Base-by-base conservation (phyloP, 768 basidiomycete species). In the Phlebiopsis flavidoalba region DNA sequence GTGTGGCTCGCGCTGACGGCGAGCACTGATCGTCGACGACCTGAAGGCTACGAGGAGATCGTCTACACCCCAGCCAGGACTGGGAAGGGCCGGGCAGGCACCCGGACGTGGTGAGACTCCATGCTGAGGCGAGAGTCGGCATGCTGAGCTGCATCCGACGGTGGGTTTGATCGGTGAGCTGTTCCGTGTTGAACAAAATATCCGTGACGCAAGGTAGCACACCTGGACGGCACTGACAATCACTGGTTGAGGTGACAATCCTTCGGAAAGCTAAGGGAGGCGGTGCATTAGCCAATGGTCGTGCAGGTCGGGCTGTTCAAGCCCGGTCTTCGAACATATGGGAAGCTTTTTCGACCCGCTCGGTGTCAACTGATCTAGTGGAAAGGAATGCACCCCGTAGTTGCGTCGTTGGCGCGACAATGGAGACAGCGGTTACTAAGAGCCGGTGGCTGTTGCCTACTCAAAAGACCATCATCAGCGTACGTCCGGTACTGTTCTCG, bases 391-490 rank as follows among this genome's bases (percentile, higher is more conserved):
- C 60, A n/a, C n/a, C n/a, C 1, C 66, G 73, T 0, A 66, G n/a
- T n/a, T n/a, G n/a, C n/a, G n/a, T 80, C 11, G 80, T n/a, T n/a
- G n/a, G n/a, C n/a, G 80, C 2, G 78, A 79, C 61, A 71, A 66
- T 80, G 79, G 80, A 54, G 79, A 17, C 68, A 73, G 31, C 72
- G 80, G 3, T n/a, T 81, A 82, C 64, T n/a, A 74, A 75, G 2
- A 73, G 74, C 0, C 65, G n/a, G n/a, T 83, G 26, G 68, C 67
- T n/a, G 11, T 65, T 82, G 24, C 80, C 81, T 55, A 77, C 76
- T 66, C 61, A 46, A 63, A 58, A 52, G 67, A 64, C 26, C 66
- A 74, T 58, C 66, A 68, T 40, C 58, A 52, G 33, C 37, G 65
- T 61, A 53, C 57, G 70, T 43, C 11, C 37, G 7, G 37, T 17